A percentile compares a stretch with the other conserved stretches of the same genome.
Conservation (phyloP, 2,329 filamentous ascomycete species). For the Paraphoma chrysanthemicola region DNA sequence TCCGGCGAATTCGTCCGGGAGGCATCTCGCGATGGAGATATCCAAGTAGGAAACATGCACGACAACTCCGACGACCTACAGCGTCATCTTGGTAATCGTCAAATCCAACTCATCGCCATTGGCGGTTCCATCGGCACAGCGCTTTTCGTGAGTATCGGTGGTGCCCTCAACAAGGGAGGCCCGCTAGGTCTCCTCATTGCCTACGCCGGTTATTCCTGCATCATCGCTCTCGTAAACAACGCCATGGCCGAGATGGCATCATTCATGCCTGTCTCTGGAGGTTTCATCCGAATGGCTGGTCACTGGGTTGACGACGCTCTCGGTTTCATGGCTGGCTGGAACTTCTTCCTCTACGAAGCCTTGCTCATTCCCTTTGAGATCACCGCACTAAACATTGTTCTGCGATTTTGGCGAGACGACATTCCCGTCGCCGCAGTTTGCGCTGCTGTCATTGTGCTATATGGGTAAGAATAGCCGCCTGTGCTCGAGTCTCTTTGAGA, state of each 20-base stretch:
- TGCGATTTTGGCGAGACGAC: constrained; percentile 54
- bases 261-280: constrained; percentile 68
- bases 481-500: background rate
- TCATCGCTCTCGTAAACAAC: constrained; percentile 70
- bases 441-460: constrained; percentile 51
- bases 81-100: constrained; percentile 49
- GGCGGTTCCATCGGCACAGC: constrained; percentile 53
- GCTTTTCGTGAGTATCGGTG: constrained; percentile 68
- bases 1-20: constrained; percentile 39
- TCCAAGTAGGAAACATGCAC: constrained; percentile 36
- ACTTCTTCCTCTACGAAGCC: constrained; percentile 61
- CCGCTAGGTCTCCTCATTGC: constrained; percentile 65
- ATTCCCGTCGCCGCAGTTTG: constrained; percentile 52
- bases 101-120: constrained; percentile 51
- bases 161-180: constrained; percentile 59
- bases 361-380: constrained; percentile 62
- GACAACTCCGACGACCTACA: constrained; percentile 48
- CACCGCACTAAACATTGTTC: constrained; percentile 50
- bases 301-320: constrained; percentile 70
- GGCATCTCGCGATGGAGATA: constrained; percentile 28
- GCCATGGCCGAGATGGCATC: constrained; percentile 70
- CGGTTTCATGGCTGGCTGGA: constrained; percentile 65
- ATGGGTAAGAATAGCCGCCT: constrained; percentile 44
- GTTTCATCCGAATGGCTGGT: constrained; percentile 69
- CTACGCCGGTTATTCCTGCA: constrained; percentile 62